phyloP scores from a whole-genome alignment of 2,329 filamentous ascomycete species.

The Alternaria sp. region DNA sequence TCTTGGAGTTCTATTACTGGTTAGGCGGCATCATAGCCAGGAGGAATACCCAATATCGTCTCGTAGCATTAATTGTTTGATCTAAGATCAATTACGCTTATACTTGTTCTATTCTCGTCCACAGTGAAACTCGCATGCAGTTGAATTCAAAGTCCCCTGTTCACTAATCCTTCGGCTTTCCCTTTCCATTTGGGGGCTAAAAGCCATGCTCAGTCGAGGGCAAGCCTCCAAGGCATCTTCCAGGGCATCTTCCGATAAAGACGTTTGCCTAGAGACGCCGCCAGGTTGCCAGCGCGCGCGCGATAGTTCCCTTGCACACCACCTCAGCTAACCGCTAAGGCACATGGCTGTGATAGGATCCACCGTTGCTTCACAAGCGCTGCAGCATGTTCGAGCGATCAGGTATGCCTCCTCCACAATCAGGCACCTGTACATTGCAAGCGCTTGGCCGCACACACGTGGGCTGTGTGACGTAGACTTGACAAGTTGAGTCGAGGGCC shows the following conservation, averaged over 20 bases:
- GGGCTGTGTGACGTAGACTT: conserved; percentile 24
- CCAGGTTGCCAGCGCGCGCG: conserved; percentile 7
- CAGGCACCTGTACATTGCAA: conserved; percentile 15
- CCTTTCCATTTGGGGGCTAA: neutral
- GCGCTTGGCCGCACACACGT: conserved; percentile 5
- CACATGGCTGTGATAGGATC: conserved; percentile 8
- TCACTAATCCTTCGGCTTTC: neutral
- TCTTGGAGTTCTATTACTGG: conserved; percentile 30
- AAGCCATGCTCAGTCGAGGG: neutral
- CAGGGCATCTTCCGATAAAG: neutral
- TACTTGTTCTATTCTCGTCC: conserved; percentile 1
- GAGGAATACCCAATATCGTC: conserved; percentile 33
- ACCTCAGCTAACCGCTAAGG: conserved; percentile 13
- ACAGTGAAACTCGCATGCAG: conserved; percentile 18
- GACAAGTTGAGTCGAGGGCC: conserved; percentile 10
- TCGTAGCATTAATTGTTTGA: conserved; percentile 32
- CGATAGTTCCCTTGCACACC: conserved; percentile 19
- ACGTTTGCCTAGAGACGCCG: neutral
- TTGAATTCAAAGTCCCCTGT: neutral
- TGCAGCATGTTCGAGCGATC: conserved; percentile 9
- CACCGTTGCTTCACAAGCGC: conserved; percentile 7
- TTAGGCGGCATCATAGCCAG: conserved; percentile 30
- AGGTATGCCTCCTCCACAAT: conserved; percentile 12
- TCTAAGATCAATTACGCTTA: conserved; percentile 23
- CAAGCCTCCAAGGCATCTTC: neutral